A percentile compares a stretch with the other conserved stretches of the same genome.
phyloP scores from a whole-genome alignment of 129 eudicot genomes.

The carrot (Daucus carota) region DNA sequence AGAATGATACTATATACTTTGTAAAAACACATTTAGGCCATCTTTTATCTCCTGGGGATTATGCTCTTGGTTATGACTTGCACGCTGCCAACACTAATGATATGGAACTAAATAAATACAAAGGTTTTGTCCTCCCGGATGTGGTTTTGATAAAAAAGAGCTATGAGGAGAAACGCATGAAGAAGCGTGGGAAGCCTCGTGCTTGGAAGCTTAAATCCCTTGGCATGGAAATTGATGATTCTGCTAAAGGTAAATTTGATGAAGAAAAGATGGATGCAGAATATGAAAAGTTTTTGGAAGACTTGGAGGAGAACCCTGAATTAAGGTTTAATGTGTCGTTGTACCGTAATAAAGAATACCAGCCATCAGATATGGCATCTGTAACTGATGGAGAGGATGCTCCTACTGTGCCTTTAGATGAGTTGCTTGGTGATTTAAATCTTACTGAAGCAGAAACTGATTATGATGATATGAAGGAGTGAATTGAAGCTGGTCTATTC shows the following conservation, averaged over 20 bases:
- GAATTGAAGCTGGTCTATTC: slow-evolving; percentile 1
- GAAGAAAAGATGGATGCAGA: slow-evolving; percentile 12
- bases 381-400: slow-evolving; percentile 14
- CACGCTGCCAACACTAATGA: slow-evolving; percentile 22
- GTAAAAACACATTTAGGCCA: slow-evolving; percentile 8
- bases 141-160: slow-evolving; percentile 11
- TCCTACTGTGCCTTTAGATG: slow-evolving; percentile 11
- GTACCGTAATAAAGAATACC: slow-evolving; percentile 9
- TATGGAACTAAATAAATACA: slow-evolving; percentile 25
- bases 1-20: slow-evolving; percentile 8
- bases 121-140: slow-evolving; percentile 21
- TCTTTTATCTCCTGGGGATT: slow-evolving; percentile 15
- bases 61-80: slow-evolving; percentile 14
- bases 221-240: slow-evolving; percentile 24
- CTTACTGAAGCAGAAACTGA: neutral
- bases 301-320: slow-evolving; percentile 14
- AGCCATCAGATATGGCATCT: slow-evolving; percentile 10
- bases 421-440: slow-evolving; percentile 13
- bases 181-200: slow-evolving; percentile 14
- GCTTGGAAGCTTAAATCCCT: slow-evolving; percentile 31
- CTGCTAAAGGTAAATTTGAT: slow-evolving; percentile 7
- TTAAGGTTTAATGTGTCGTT: slow-evolving; percentile 10
- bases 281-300: slow-evolving; percentile 9
- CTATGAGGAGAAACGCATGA: slow-evolving; percentile 9
- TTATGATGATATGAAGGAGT: slow-evolving; percentile 10